A percentile compares a stretch with the other conserved stretches of the same genome.
These are phyloP conservation scores for Trichosporon coremiiforme DNA, from an alignment of 1,284 basidiomycete species.

Conservation along the genomic window DNA sequence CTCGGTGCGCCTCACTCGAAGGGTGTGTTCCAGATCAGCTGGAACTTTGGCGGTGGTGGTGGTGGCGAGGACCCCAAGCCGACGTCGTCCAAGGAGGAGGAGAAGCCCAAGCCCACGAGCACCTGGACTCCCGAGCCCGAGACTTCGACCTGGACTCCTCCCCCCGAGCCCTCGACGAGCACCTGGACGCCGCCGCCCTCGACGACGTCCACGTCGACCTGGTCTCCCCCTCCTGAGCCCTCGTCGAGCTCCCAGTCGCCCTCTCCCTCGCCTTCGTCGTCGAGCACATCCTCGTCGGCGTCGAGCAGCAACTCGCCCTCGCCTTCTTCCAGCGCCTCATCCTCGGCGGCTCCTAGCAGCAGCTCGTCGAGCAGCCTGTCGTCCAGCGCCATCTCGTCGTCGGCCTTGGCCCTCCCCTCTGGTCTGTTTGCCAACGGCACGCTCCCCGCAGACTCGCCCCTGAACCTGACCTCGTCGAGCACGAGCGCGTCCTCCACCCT, in stretches of 20 bases:
- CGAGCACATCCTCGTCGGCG: neutral
- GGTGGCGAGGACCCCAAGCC: constrained; percentile 20
- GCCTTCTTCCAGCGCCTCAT: neutral
- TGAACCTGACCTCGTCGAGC: constrained; percentile 10
- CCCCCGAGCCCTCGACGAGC: constrained; percentile 13
- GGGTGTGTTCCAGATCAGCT: constrained; percentile 65
- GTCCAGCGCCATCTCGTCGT: neutral
- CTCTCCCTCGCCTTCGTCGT: neutral
- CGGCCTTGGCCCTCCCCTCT: neutral
- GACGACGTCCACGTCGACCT: neutral
- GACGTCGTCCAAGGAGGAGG: constrained; percentile 17
- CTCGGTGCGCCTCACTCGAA: constrained; percentile 46
- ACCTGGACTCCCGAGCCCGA: constrained; percentile 12
- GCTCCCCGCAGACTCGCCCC: constrained; percentile 6
- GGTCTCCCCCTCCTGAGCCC: constrained; percentile 4
- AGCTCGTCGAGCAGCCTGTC: constrained; percentile 16
- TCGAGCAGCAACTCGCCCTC: neutral
- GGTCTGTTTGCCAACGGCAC: neutral
- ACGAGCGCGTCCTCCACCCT: neutral
- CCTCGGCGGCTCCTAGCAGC: constrained; percentile 10
- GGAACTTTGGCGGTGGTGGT: constrained; percentile 60
- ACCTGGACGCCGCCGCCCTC: constrained; percentile 7
- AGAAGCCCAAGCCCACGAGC: constrained; percentile 15
- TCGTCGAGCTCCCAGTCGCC: constrained; percentile 1
- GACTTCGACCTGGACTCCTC: constrained; percentile 2